These are phyloP conservation scores for Globisporangium apiculatum DNA, from an alignment of 352 stramenopile species.

Conservation along the genomic window DNA sequence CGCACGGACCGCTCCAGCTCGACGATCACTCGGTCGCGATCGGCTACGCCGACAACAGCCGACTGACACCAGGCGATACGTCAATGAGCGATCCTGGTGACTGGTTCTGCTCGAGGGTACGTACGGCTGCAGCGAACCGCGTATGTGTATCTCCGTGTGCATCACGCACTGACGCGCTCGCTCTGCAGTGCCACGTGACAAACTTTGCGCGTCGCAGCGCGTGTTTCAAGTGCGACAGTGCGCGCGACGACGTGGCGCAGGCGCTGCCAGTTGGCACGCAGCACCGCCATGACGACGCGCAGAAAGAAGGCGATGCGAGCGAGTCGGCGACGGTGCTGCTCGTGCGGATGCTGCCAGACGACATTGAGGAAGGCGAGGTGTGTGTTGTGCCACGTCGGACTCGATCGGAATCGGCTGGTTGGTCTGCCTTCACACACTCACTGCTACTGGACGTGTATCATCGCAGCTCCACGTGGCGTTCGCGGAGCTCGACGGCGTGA, in stretches of 20 bases:
- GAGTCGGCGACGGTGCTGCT: conserved; percentile 56
- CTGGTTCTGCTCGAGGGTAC: background rate
- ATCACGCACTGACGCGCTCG: background rate
- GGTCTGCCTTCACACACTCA: background rate
- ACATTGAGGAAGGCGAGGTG: conserved; percentile 76
- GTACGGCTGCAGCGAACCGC: background rate
- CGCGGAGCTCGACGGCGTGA: conserved; percentile 48
- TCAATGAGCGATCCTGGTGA: conserved; percentile 25
- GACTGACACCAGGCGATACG: conserved; percentile 51
- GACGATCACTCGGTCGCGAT: conserved; percentile 34
- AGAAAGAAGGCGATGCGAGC: conserved; percentile 10
- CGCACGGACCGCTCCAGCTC: conserved; percentile 43
- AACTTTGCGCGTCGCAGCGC: background rate
- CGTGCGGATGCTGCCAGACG: conserved; percentile 58
- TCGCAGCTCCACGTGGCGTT: conserved; percentile 72
- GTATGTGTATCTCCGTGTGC: conserved; percentile 1
- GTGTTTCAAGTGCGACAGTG: background rate
- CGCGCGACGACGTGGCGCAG: background rate
- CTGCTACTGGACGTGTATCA: background rate
- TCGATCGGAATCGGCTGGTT: background rate
- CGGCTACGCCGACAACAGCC: conserved; percentile 31
- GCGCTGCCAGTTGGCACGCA: background rate
- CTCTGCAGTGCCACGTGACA: conserved; percentile 50
- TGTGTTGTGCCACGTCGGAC: conserved; percentile 1
- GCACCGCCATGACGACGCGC: background rate